Percentiles rank a stretch among this genome's conserved stretches.
Conservation (phyloP, 2,329 filamentous ascomycete species). For the Trichoderma polysporum region DNA sequence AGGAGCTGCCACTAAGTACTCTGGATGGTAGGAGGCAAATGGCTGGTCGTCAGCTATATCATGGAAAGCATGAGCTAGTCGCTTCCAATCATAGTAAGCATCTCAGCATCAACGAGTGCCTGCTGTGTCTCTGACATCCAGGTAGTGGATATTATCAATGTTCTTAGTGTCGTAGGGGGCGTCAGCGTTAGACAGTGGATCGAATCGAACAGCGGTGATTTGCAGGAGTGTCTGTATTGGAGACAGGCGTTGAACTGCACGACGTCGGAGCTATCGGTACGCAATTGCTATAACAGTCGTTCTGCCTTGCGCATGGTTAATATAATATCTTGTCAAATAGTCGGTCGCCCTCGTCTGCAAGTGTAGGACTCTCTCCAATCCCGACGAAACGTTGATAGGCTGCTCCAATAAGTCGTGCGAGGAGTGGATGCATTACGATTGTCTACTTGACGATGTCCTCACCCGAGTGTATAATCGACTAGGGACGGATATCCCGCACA, state of each 20-base stretch:
- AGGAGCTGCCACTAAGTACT: conserved; percentile 62
- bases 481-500: conserved; percentile 51
- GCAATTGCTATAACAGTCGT: conserved; percentile 27
- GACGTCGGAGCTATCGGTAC: conserved; percentile 58
- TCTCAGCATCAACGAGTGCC: background rate
- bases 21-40: conserved; percentile 51
- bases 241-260: conserved; percentile 61
- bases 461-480: conserved; percentile 50
- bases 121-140: background rate
- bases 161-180: conserved; percentile 64
- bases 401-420: conserved; percentile 56
- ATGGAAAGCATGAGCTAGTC: conserved; percentile 66
- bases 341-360: conserved; percentile 54
- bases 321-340: conserved; percentile 27
- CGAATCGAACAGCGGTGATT: conserved; percentile 65
- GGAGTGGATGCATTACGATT: conserved; percentile 64
- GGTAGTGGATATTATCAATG: conserved; percentile 71
- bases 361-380: conserved; percentile 61
- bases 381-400: conserved; percentile 58
- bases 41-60: conserved; percentile 62
- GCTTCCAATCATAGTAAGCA: conserved; percentile 67
- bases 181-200: conserved; percentile 68
- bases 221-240: conserved; percentile 61
- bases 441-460: conserved; percentile 56
- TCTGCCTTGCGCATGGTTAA: background rate